Evolutionary conservation across 2,329 filamentous ascomycete species (phyloP).

Genomic region (Cytospora piceicola): DNA sequence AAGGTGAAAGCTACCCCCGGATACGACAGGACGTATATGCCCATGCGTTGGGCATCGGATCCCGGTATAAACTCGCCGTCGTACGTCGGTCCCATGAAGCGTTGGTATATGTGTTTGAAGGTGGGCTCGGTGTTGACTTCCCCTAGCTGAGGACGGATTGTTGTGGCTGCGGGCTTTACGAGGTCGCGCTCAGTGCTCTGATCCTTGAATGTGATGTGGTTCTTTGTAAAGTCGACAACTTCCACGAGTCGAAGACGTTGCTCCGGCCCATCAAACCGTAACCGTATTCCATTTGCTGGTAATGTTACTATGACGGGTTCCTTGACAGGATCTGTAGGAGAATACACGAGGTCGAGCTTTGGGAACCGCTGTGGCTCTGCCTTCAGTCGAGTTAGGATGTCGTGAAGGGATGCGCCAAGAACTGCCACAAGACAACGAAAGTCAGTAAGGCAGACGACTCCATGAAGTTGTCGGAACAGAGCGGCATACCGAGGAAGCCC

Average conservation of each 20-base stretch:
- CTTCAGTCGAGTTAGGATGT: constrained; percentile 85
- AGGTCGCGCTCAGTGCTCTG: constrained; percentile 70
- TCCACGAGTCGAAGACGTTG: constrained; percentile 91
- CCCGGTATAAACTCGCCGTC: constrained; percentile 87
- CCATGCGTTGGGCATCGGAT: constrained; percentile 55
- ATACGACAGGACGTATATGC: constrained; percentile 90
- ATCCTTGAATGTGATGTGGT: constrained; percentile 78
- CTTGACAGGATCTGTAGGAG: constrained; percentile 71
- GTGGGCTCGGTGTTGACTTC: constrained; percentile 63
- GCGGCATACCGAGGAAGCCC: constrained; percentile 57
- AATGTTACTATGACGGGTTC: constrained; percentile 77
- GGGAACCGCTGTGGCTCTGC: constrained; percentile 83
- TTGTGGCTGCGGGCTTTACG: constrained; percentile 59
- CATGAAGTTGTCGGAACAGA: background rate
- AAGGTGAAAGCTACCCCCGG: constrained; percentile 95
- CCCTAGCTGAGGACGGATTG: constrained; percentile 31
- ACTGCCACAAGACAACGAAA: constrained; percentile 53
- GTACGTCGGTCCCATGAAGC: constrained; percentile 91
- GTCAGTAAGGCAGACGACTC: constrained; percentile 11
- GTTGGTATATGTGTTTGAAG: constrained; percentile 89
- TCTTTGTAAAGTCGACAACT: constrained; percentile 86
- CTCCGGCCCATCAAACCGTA: constrained; percentile 92
- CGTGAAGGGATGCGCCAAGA: constrained; percentile 88
- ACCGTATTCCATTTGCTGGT: constrained; percentile 81
- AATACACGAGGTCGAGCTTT: constrained; percentile 81